Percentiles rank a stretch among this genome's conserved stretches.
These are phyloP conservation scores for Leishmania major DNA, from an alignment of 208 protist genomes.

Conservation along the genomic window DNA sequence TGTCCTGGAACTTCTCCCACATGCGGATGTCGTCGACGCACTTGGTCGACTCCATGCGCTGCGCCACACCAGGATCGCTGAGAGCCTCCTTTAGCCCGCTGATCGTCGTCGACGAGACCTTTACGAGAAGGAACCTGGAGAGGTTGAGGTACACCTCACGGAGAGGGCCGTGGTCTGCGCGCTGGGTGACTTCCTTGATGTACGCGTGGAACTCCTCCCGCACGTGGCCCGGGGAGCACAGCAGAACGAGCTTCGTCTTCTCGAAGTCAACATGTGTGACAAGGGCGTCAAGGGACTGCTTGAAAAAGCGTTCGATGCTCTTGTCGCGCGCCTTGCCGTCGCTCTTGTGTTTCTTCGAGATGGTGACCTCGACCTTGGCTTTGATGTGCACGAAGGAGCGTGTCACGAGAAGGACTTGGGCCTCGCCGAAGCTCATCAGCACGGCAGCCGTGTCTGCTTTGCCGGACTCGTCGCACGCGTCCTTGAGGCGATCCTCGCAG, in stretches of 20 bases:
- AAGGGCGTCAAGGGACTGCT: constrained; percentile 90
- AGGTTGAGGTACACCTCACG: constrained; percentile 82
- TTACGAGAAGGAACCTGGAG: constrained; percentile 91
- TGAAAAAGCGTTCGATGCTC: constrained; percentile 94
- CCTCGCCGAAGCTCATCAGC: constrained; percentile 95
- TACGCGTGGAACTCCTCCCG: constrained; percentile 87
- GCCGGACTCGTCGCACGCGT: constrained; percentile 73
- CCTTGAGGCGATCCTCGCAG: constrained; percentile 52
- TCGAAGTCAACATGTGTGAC: constrained; percentile 92
- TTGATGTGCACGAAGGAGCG: constrained; percentile 93
- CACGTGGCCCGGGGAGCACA: constrained; percentile 95
- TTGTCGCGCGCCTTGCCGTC: constrained; percentile 86
- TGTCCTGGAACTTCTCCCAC: constrained; percentile 95
- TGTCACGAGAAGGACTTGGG: constrained; percentile 93
- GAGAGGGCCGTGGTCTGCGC: constrained; percentile 59
- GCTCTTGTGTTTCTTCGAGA: constrained; percentile 83
- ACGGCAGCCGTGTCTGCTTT: constrained; percentile 93
- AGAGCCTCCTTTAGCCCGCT: constrained; percentile 90
- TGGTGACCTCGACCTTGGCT: constrained; percentile 86
- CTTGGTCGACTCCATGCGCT: constrained; percentile 87
- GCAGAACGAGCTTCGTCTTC: constrained; percentile 93
- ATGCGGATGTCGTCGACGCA: constrained; percentile 90
- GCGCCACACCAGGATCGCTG: constrained; percentile 72
- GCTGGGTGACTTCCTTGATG: constrained; percentile 43
- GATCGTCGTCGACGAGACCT: constrained; percentile 89